Percentiles rank a stretch among this genome's conserved stretches.
Conservation (phyloP, 768 basidiomycete genomes). For the Collybia sp. region DNA sequence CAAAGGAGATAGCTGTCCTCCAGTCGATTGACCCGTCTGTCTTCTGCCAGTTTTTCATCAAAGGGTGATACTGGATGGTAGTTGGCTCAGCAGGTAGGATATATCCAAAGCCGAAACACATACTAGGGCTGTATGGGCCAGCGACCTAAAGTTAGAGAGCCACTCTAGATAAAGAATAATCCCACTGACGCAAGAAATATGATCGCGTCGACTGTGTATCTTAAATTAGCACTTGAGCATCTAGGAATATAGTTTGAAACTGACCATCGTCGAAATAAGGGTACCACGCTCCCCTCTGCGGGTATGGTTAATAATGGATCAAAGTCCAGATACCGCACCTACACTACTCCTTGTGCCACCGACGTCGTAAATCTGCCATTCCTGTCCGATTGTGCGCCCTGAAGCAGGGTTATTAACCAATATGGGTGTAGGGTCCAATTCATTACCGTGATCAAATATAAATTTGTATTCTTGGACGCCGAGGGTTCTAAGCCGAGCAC, state of each 20-base stretch:
- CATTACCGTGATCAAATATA: conserved; percentile 57
- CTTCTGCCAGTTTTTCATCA: conserved; percentile 73
- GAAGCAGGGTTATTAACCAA: conserved; percentile 1
- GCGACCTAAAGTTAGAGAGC: background rate
- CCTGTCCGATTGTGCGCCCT: conserved; percentile 59
- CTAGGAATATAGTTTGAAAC: conserved; percentile 7
- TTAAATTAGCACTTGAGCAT: conserved; percentile 6
- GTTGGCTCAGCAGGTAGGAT: conserved; percentile 9
- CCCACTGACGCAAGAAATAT: conserved; percentile 69
- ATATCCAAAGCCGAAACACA: too few species aligned
- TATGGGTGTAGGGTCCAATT: background rate
- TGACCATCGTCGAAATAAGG: conserved; percentile 74
- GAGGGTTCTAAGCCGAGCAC: conserved; percentile 72
- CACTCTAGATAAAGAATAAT: conserved; percentile 1
- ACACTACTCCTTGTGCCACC: conserved; percentile 71
- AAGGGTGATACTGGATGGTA: conserved; percentile 62
- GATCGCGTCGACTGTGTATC: conserved; percentile 59
- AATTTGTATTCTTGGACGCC: conserved; percentile 76
- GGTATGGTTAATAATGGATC: conserved; percentile 5
- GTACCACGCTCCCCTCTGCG: conserved; percentile 70
- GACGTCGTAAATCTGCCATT: conserved; percentile 82
- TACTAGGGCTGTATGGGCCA: background rate
- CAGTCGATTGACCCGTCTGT: conserved; percentile 63
- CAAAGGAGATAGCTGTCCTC: conserved; percentile 77
- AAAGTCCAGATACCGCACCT: conserved; percentile 17